Evolutionary conservation across 2,329 filamentous ascomycete genomes (phyloP), one percentile per base, ranked within the genome.

Genomic region (Cytospora paraplurivora): DNA sequence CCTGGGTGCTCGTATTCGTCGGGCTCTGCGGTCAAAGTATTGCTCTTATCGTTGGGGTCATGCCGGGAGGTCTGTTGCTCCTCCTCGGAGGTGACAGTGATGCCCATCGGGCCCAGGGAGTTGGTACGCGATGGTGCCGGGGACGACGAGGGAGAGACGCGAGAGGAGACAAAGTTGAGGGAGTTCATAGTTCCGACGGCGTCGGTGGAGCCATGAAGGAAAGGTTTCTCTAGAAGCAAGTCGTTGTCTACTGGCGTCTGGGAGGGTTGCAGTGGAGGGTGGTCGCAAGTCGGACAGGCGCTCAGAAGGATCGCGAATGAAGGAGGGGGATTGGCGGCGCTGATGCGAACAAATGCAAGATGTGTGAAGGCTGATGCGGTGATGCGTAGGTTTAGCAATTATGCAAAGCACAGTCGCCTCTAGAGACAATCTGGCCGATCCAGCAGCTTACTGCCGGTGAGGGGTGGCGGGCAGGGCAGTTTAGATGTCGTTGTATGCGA

Each of bases 151-250:
- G 86, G 84, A 71, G 86, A 87, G 75, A 93, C 91, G 79, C 90
- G 89, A 76, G 91, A 88, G 73, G 92, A 95, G 76, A 97, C 87
- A 76, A 97, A 92, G 81, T 95, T 96, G 82, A 97, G 83, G 72
- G 93, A 96, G 88, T 97, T 97, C 94, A 97, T 97, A 79, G 84
- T 91, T 82, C 78, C 77, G 71, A 73, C 71, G 71, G 76, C 75
- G 72, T 76, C 66, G 70, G 73, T 76, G 76, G 77, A 82, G 83
- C 85, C 85, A 88, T 85, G 78, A 79, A 74, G 67, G 60, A 19
- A n/a, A 19, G 21, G 34, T 17, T 33, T 34, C 37, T 8, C 27
- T n/a, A 21, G 19, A 37, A 34, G 34, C 35, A 33, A 21, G 15
- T 57, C 44, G 44, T 19, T 33, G 60, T 44, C 41, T 21, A 27